Evolutionary conservation across 2,329 filamentous ascomycete genomes (phyloP).

Genomic region (Fusarium tricinctum): DNA sequence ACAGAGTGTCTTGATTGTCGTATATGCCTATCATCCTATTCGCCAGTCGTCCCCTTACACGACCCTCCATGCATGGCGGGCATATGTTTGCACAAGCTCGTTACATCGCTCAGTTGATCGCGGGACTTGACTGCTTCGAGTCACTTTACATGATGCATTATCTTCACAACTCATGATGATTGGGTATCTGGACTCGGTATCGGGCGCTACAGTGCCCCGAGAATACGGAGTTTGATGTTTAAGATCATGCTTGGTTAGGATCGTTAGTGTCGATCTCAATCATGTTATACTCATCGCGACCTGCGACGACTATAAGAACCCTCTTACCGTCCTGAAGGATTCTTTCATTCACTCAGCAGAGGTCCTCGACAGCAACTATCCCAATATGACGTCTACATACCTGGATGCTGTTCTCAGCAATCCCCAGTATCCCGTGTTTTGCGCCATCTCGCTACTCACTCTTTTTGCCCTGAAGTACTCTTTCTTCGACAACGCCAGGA

Average conservation of each 20-base stretch:
- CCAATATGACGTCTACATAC: not conserved
- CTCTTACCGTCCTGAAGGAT: not conserved
- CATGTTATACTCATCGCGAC: not conserved
- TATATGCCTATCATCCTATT: too few relatives aligned
- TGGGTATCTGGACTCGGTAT: not conserved
- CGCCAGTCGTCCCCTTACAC: too few relatives aligned
- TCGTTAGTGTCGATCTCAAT: not conserved
- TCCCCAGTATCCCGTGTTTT: conserved; percentile 13
- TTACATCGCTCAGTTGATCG: too few relatives aligned
- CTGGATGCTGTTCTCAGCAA: not conserved
- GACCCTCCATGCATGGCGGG: too few relatives aligned
- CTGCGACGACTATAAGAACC: not conserved
- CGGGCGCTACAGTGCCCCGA: not conserved
- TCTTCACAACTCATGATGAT: too few relatives aligned
- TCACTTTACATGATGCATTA: not conserved
- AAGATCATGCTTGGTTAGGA: not conserved
- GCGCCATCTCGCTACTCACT: not conserved
- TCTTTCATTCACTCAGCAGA: not conserved
- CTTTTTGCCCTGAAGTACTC: not conserved
- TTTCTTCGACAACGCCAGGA: not conserved
- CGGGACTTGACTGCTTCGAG: not conserved
- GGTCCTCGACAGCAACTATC: not conserved
- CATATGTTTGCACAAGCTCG: too few relatives aligned
- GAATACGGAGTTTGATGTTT: not conserved
- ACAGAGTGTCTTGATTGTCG: not conserved